A percentile compares a stretch with the other conserved stretches of the same genome.
Conservation (phyloP, 2,329 filamentous ascomycete genomes). For the Diplodia mutila region DNA sequence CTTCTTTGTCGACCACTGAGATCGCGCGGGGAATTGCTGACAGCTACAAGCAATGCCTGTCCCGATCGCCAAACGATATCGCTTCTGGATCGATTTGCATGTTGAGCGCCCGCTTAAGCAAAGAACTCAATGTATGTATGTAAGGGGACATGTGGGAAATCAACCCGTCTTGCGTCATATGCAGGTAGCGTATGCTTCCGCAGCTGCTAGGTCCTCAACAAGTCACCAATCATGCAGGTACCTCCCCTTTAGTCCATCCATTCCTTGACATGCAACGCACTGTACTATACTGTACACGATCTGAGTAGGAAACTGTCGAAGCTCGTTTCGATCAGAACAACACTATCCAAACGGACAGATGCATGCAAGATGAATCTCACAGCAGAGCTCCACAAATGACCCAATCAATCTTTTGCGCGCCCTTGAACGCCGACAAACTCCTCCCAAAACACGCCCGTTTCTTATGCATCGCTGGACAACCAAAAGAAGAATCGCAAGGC, state of each 20-base stretch:
- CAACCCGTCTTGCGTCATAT: not conserved
- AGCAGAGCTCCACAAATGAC: not conserved
- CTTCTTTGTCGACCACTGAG: not conserved
- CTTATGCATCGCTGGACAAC: slow-evolving; percentile 12
- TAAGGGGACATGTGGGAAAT: not conserved
- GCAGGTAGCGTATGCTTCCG: too few relatives aligned
- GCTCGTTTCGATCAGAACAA: not conserved
- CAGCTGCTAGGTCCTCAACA: too few relatives aligned
- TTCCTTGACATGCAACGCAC: not conserved
- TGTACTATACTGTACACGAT: slow-evolving; percentile 5
- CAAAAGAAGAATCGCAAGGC: not conserved
- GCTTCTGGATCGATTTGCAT: not conserved
- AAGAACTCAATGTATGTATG: not conserved
- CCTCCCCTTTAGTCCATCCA: not conserved
- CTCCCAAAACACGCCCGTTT: slow-evolving; percentile 4
- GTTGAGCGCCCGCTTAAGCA: not conserved
- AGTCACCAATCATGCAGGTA: not conserved
- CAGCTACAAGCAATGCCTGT: not conserved
- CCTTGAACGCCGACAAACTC: slow-evolving; percentile 7
- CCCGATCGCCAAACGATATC: not conserved
- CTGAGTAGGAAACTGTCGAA: not conserved
- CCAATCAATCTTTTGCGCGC: not conserved
- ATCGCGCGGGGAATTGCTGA: not conserved
- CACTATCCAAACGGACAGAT: not conserved
- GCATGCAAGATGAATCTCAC: not conserved